Evolutionary conservation across 2,329 filamentous ascomycete genomes (phyloP), one percentile per base, ranked within the genome.

Genomic region (Dendryphion nanum): DNA sequence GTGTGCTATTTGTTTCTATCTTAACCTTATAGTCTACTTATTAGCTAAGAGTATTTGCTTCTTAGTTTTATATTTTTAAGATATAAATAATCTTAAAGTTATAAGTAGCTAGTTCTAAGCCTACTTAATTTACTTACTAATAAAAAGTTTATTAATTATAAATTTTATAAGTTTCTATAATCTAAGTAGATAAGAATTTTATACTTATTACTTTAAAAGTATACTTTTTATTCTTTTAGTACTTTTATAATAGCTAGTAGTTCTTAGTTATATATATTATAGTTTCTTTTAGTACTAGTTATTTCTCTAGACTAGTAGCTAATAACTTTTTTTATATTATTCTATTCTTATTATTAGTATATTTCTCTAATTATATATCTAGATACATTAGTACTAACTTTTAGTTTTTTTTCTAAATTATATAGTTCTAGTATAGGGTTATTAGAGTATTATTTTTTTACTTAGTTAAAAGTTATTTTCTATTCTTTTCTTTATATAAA

Each of bases 61-160:
- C 3, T 13, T 24, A 18, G 20, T 41, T 41, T 23, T 41, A 13
- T 6, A 17, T 41, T 36, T 16, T 21, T 33, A 33, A 32, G 23
- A 8, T 37, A 31, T 41, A 29, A 28, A 41, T 41, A 14, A 41
- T 41, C 18, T 41, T 36, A 21, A 41, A 37, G 16, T 41, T 37
- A 33, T 30, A 41, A 15, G 15, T 37, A 18, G 23, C 28, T 26
- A 41, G 18, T 21, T 36, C 21, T 36, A 15, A 19, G 33, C 33
- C 33, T 29, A 41, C 18, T 14, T 13, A 18, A 20, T 30, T 20
- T 41, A 20, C 20, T 18, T 6, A 32, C 7, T 15, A 4, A n/a
- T 37, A 8, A 41, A 18, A 13, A 31, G 12, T 24, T 41, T 32
- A 6, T 23, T 36, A 16, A 24, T 29, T 19, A 41, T 31, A 29